Evolutionary conservation across 2,329 filamentous ascomycete genomes (phyloP), one percentile per base, ranked within the genome.

Genomic region (Emmonsiellopsis sp.): DNA sequence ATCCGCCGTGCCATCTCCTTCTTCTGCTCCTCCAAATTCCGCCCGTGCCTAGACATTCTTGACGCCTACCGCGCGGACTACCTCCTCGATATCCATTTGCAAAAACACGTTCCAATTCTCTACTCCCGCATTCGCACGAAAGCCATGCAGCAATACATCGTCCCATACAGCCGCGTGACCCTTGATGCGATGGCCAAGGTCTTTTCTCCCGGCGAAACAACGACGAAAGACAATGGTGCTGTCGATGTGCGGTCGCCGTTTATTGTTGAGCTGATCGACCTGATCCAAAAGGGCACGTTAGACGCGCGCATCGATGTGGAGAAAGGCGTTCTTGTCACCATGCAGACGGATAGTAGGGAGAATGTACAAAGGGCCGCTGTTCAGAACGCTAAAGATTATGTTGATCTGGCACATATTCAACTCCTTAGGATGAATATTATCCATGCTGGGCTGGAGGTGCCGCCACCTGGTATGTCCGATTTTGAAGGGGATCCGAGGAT

Each of bases 21-120:
- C 66, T 98, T 96, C 72, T 88, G 92, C 61, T 89, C 87, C 60
- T 89, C 88, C 56, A 88, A 94, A 62, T 98, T 96, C 70, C 86
- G 87, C 8, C 81, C 81, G 43, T 97, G 92, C 68, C 76, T 98
- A 44, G 79, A 83, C 46, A 88, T 92, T 37, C 79, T 98, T 0
- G 87, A 93, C 63, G 80, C 83, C 5, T 92, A 93, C 68, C 84
- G 84, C 49, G 74, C 83, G 37, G 93, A 98, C 69, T 97, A 93
- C 67, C 77, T 91, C n/a, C 81, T 97, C 5, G 93, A 98, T 65
- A 75, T 95, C 17, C 86, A 95, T 67, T 79, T 98, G 6, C 84
- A 87, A 55, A 81, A 78, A 57, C 87, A 95, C 59, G 75, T 96
- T 14, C 65, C 78, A 39, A 71, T 74, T 1, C 76, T 98, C 17